A percentile compares a stretch with the other conserved stretches of the same genome.
phyloP scores from a whole-genome alignment of 352 stramenopile genomes.

The Phytophthora chlamydospora region DNA sequence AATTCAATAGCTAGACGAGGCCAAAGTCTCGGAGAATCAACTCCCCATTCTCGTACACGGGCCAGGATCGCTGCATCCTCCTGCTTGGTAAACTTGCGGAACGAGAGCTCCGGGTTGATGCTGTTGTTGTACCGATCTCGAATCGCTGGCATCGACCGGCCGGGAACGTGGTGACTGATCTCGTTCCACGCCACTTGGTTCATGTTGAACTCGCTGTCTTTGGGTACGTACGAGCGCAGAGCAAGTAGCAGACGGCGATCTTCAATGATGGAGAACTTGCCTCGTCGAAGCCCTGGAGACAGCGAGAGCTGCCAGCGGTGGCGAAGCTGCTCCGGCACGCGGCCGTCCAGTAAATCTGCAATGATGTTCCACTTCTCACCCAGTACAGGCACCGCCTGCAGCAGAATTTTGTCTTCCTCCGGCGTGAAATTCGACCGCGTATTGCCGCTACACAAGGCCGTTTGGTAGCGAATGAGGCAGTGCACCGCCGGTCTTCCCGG shows the following conservation, averaged over 20 bases:
- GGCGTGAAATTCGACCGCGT: slow-evolving; percentile 51
- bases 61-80: slow-evolving; percentile 56
- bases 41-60: slow-evolving; percentile 44
- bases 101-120: slow-evolving; percentile 70
- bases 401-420: slow-evolving; percentile 59
- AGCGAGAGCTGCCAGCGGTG: slow-evolving; percentile 78
- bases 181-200: slow-evolving; percentile 65
- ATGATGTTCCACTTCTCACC: slow-evolving; percentile 85
- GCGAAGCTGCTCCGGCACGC: slow-evolving; percentile 75
- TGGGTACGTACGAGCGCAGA: slow-evolving; percentile 58
- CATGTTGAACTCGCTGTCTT: slow-evolving; percentile 47
- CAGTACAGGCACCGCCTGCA: slow-evolving; percentile 61
- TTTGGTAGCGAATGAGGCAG: slow-evolving; percentile 65
- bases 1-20: slow-evolving; percentile 48
- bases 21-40: slow-evolving; percentile 48
- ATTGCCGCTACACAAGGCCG: slow-evolving; percentile 50
- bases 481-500: slow-evolving; percentile 54
- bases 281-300: slow-evolving; percentile 61
- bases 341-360: slow-evolving; percentile 75
- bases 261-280: slow-evolving; percentile 78
- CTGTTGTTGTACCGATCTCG: slow-evolving; percentile 75
- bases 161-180: slow-evolving; percentile 65
- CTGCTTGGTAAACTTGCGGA: slow-evolving; percentile 56
- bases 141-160: slow-evolving; percentile 55
- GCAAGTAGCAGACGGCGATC: slow-evolving; percentile 70